phyloP scores from a whole-genome alignment of 352 stramenopile genomes.

The Peronospora farinosa region DNA sequence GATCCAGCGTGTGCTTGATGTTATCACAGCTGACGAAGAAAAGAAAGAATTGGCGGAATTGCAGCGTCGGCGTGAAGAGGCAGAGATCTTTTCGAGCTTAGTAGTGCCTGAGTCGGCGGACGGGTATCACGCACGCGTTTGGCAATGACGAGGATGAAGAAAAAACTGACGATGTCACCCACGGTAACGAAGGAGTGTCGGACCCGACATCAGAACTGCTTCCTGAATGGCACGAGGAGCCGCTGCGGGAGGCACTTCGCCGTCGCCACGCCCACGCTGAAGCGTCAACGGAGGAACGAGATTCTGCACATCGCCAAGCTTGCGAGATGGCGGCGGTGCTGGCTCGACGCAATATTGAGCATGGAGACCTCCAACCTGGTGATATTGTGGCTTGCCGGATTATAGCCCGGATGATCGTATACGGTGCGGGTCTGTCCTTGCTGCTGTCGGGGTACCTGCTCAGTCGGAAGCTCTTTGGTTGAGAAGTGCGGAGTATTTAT shows the following conservation, averaged over 20 bases:
- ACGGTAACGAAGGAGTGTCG: constrained; percentile 11
- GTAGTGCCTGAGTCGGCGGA: constrained; percentile 25
- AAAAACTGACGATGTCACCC: constrained; percentile 20
- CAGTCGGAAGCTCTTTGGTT: constrained; percentile 22
- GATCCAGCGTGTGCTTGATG: constrained; percentile 60
- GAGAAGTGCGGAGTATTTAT: constrained; percentile 7
- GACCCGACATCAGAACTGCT: constrained; percentile 30
- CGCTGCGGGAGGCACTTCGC: constrained; percentile 43
- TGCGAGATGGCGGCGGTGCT: constrained; percentile 49
- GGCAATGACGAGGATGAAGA: constrained; percentile 31
- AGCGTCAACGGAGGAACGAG: constrained; percentile 25
- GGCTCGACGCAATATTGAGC: constrained; percentile 32
- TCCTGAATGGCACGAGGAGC: constrained; percentile 54
- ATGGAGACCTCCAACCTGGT: constrained; percentile 33
- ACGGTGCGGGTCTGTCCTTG: constrained; percentile 33
- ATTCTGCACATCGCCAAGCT: constrained; percentile 37
- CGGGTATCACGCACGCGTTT: constrained; percentile 46
- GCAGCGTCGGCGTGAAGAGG: constrained; percentile 28
- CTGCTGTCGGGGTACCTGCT: constrained; percentile 31
- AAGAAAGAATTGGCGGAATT: constrained; percentile 30
- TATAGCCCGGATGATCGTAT: constrained; percentile 47
- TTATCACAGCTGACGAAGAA: constrained; percentile 44
- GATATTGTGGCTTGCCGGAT: constrained; percentile 41
- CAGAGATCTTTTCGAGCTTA: constrained; percentile 32
- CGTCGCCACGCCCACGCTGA: constrained; percentile 41